Base-by-base conservation (phyloP, 495 filamentous ascomycete genomes). In the Chaetomium cochliodes region DNA sequence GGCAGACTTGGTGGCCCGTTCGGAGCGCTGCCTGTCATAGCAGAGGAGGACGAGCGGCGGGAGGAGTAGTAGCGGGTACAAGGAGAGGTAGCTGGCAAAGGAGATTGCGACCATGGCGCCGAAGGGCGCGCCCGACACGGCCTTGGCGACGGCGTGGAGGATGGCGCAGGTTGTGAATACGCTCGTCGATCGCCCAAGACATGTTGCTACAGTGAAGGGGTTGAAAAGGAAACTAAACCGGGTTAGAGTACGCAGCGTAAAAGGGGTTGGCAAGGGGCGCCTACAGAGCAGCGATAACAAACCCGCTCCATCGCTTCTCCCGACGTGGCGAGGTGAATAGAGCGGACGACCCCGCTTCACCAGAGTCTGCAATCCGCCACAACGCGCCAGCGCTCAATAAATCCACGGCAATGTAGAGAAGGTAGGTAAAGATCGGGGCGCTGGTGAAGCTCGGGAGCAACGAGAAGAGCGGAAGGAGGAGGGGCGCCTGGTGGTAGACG, bases 401-500 rank as follows among this genome's bases (percentile, higher is more conserved):
- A 71, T 98, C 94, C 46, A 94, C 80, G 30, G 87, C 67, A 54
- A 92, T 89, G 77, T 92, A 98, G 61, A 98, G 83, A 3, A 96
- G 73, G 62, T 87, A 85, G 0, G 89, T 93, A 63, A 88, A 85
- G 66, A 93, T 77, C n/a, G 88, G 87, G 68, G 84, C 84, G 63
- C 76, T 76, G 58, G 80, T 66, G 50, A 85, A 81, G 70, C 86
- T 84, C 46, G 93, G 92, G 58, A 98, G 85, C 42, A 96, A 82
- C 20, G 91, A 88, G 80, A 98, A 96, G 60, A 98, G 83, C 46
- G 93, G 90, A 49, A 98, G 88, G 13, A 98, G 84, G 33, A 98
- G 83, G 13, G 94, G 94, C 28, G 94, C 94, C 86, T 98, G 94
- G 80, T 98, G 92, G 77, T 91, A 98, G 74, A 98, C 91, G 64